phyloP scores from a whole-genome alignment of 345 rosid species.

The Lenwebbia sp. region DNA sequence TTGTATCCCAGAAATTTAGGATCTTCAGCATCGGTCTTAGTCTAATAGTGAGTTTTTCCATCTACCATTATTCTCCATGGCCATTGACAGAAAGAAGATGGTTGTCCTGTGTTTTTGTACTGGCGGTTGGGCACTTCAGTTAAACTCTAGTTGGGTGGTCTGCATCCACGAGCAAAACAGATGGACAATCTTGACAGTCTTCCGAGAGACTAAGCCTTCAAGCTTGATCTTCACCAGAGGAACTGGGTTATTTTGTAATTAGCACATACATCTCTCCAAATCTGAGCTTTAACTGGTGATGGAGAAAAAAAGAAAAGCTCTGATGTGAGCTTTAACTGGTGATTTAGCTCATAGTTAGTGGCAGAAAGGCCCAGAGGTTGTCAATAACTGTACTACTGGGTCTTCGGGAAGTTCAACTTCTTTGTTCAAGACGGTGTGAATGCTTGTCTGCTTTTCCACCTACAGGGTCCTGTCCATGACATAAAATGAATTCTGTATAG shows the following conservation, averaged over 20 bases:
- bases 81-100: not conserved
- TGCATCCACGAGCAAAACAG: not conserved
- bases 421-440: not conserved
- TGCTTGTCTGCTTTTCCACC: not conserved
- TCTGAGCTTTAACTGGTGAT: not conserved
- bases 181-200: not conserved
- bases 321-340: not conserved
- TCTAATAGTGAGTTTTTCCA: not conserved
- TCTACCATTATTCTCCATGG: not conserved
- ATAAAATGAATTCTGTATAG: not conserved
- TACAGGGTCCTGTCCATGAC: not conserved
- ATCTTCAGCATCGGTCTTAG: not conserved
- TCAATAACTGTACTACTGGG: not conserved
- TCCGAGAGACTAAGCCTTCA: not conserved
- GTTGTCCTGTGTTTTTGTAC: not conserved
- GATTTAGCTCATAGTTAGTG: not conserved
- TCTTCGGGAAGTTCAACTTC: not conserved
- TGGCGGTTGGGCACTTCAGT: not conserved
- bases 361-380: not conserved
- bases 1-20: not conserved
- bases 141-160: not conserved
- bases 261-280: not conserved
- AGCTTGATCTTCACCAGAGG: not conserved
- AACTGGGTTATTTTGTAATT: not conserved
- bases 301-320: not conserved